Conservation (phyloP, 2,329 filamentous ascomycete genomes). For the Cercospora nicotianae region DNA sequence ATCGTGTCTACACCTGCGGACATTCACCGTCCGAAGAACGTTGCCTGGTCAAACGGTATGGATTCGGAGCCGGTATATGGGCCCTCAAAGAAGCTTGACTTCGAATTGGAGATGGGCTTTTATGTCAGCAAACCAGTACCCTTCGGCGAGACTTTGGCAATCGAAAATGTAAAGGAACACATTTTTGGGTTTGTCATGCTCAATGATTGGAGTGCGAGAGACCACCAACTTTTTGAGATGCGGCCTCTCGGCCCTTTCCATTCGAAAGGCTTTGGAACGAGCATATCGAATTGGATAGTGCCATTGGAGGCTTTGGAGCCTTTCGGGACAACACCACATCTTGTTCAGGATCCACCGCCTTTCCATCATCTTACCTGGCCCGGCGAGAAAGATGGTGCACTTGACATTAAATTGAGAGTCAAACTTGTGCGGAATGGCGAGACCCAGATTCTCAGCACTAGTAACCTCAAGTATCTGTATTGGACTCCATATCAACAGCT, state of each 20-base stretch:
- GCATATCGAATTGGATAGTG: slow-evolving; percentile 62
- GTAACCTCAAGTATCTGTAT: slow-evolving; percentile 44
- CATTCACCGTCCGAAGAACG: slow-evolving; percentile 51
- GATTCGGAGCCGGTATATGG: slow-evolving; percentile 44
- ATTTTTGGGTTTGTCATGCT: slow-evolving; percentile 64
- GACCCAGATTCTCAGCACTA: slow-evolving; percentile 28
- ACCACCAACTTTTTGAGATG: slow-evolving; percentile 65
- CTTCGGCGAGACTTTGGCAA: slow-evolving; percentile 42
- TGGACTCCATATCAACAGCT: slow-evolving; percentile 51
- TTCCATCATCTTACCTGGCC: slow-evolving; percentile 35
- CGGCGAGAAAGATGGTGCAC: slow-evolving; percentile 25
- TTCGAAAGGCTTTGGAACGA: slow-evolving; percentile 61
- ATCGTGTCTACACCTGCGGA: slow-evolving; percentile 31
- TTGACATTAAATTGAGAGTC: slow-evolving; percentile 38
- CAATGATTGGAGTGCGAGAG: slow-evolving; percentile 61
- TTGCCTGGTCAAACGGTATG: slow-evolving; percentile 36
- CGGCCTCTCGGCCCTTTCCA: slow-evolving; percentile 61
- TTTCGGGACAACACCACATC: slow-evolving; percentile 33
- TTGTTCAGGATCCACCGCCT: slow-evolving; percentile 33
- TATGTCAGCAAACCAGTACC: slow-evolving; percentile 46
- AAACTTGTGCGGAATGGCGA: slow-evolving; percentile 32
- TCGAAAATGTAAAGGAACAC: slow-evolving; percentile 51
- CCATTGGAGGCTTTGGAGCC: slow-evolving; percentile 58
- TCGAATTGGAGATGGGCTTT: slow-evolving; percentile 52
- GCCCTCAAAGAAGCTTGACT: slow-evolving; percentile 47